A percentile compares a stretch with the other conserved stretches of the same genome.
phyloP scores from a whole-genome alignment of 768 basidiomycete genomes.

The Boletus subparvulus region DNA sequence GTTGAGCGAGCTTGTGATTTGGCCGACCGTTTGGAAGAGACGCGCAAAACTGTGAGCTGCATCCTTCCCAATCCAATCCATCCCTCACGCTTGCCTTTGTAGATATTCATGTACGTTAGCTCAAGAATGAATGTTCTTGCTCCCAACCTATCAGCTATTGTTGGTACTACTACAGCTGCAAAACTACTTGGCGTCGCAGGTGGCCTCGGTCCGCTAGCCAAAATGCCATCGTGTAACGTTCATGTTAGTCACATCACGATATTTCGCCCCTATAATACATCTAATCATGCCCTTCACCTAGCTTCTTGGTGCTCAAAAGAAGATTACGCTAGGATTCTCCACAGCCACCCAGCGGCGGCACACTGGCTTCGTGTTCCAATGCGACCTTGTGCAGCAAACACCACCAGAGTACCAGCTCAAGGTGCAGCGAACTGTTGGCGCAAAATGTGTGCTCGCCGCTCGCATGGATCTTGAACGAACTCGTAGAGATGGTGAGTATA shows the following conservation, averaged over 20 bases:
- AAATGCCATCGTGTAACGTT: constrained; percentile 95
- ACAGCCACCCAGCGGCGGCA: constrained; percentile 84
- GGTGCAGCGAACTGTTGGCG: constrained; percentile 90
- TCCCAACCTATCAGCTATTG: constrained; percentile 96
- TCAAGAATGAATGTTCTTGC: constrained; percentile 98
- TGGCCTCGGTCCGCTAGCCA: constrained; percentile 83
- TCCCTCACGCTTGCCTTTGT: constrained; percentile 6
- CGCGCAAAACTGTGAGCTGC: constrained; percentile 71
- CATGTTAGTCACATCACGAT: constrained; percentile 56
- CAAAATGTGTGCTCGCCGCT: constrained; percentile 86
- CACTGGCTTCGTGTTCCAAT: constrained; percentile 96
- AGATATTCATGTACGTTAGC: constrained; percentile 99
- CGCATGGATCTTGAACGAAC: constrained; percentile 92
- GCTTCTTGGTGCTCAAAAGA: constrained; percentile 93
- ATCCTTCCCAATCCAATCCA: not conserved
- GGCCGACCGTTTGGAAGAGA: constrained; percentile 84
- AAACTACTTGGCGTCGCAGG: constrained; percentile 98
- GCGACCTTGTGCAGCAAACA: constrained; percentile 79
- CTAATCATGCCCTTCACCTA: constrained; percentile 32
- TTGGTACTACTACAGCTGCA: constrained; percentile 97
- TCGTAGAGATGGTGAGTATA: constrained; percentile 68
- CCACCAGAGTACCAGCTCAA: constrained; percentile 90
- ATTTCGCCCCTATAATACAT: not conserved
- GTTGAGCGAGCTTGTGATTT: constrained; percentile 87
- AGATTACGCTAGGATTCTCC: constrained; percentile 91